Percentiles rank a stretch among this genome's conserved stretches.
Conservation (phyloP, 306 rosid genomes). For the Bauhinia variegata region DNA sequence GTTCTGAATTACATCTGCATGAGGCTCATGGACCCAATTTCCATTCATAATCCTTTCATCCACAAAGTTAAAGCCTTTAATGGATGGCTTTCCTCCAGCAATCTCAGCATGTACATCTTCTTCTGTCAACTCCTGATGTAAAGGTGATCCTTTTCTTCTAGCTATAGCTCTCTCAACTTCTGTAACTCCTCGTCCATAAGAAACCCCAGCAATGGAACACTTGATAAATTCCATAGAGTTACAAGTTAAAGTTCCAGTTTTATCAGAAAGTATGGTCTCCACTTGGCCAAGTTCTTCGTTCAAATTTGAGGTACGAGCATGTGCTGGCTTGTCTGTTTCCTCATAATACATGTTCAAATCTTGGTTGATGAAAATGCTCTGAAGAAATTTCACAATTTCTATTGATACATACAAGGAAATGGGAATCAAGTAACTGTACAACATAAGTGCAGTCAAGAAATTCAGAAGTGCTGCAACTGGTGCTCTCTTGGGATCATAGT, state of each 20-base stretch:
- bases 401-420: conserved; percentile 95
- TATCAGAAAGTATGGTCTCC: conserved; percentile 93
- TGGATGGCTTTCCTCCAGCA: conserved; percentile 44
- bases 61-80: conserved; percentile 84
- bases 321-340: conserved; percentile 90
- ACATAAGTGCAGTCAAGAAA: conserved; percentile 81
- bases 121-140: conserved; percentile 35
- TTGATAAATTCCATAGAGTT: conserved; percentile 98
- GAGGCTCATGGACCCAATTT: conserved; percentile 75
- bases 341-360: conserved; percentile 82
- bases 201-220: conserved; percentile 89
- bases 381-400: conserved; percentile 96
- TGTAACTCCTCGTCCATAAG: conserved; percentile 80
- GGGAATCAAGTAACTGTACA: conserved; percentile 90
- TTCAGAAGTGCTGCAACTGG: conserved; percentile 74
- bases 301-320: conserved; percentile 92
- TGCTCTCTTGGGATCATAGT: conserved; percentile 67
- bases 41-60: conserved; percentile 91
- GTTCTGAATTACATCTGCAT: conserved; percentile 65
- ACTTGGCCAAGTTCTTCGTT: conserved; percentile 99
- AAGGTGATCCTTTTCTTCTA: conserved; percentile 52
- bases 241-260: conserved; percentile 96
- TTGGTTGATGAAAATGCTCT: conserved; percentile 83
- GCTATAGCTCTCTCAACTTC: conserved; percentile 96
- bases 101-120: conserved; percentile 42